phyloP scores from a whole-genome alignment of 2,329 filamentous ascomycete species.

The Fulvia fulva region DNA sequence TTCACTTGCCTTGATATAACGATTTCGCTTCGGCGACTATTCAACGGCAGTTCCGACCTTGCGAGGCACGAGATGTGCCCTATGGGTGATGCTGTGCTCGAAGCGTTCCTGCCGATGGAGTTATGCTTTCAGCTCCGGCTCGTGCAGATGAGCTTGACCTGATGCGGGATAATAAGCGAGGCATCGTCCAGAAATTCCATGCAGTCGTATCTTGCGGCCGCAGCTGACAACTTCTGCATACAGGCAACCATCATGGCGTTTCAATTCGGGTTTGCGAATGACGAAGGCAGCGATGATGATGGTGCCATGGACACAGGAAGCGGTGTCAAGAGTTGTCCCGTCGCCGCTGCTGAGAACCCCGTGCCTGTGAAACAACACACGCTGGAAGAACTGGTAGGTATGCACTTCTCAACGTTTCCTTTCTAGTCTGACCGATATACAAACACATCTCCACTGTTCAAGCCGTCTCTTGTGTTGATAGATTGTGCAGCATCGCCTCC shows the following conservation, averaged over 20 bases:
- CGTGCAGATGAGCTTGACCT: neutral
- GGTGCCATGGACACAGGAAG: slow-evolving; percentile 13
- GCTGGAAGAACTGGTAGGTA: slow-evolving; percentile 47
- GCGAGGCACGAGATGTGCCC: too few relatives aligned
- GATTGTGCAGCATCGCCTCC: neutral
- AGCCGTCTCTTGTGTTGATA: too few relatives aligned
- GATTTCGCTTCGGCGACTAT: too few relatives aligned
- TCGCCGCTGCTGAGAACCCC: neutral
- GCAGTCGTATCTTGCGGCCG: neutral
- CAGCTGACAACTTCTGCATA: neutral
- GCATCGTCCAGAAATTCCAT: neutral
- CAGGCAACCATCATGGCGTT: slow-evolving; percentile 37
- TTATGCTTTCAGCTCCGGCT: too few relatives aligned
- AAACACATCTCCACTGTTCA: slow-evolving; percentile 7
- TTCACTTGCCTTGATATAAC: too few relatives aligned
- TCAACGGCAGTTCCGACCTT: too few relatives aligned
- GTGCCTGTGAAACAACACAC: slow-evolving; percentile 34
- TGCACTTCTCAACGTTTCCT: slow-evolving; percentile 1
- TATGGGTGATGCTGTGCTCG: too few relatives aligned
- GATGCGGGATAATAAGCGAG: too few relatives aligned
- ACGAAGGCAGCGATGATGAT: slow-evolving; percentile 53
- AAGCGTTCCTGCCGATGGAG: too few relatives aligned
- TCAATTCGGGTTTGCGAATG: slow-evolving; percentile 56
- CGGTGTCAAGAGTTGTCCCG: neutral
- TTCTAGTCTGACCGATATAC: neutral